Evolutionary conservation across 2,329 filamentous ascomycete genomes (phyloP), one percentile per base, ranked within the genome.

Genomic region (Penicillium fuscoglaucum): DNA sequence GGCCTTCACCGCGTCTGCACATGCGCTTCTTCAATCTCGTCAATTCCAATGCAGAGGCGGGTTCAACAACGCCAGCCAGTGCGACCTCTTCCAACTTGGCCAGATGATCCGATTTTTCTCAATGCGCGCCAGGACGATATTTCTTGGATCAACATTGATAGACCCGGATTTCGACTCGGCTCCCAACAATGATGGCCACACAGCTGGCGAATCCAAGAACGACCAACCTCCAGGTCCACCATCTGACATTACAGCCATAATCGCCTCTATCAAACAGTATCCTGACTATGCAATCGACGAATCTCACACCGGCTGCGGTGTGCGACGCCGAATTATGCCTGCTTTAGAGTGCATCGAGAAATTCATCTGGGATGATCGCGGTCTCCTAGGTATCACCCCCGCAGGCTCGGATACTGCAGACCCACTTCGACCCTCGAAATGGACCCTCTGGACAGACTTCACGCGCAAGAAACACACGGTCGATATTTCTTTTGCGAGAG

Each of bases 91-190:
- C 56, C 76, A 79, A 44, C 66, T 79, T 0, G 78, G 78, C 13
- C 75, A 79, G 61, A 78, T 78, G 69, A 68, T 73, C 21, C 74
- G 75, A 10, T 79, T 79, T 59, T 78, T 79, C 41, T 62, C 72
- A 6, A 60, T 76, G 33, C 72, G 76, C 35, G 72, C 76, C 35
- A 77, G 73, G 48, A 78, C 75, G 0, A 68, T 78, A 37, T 74
- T 76, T 37, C 43, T 79, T n/a, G 75, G 75, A 44, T 78, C 76
- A 17, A 76, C 66, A 6, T 50, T 78, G 19, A 66, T 77, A 24
- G 73, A 75, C 52, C 70, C 71, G 3, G 69, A 75, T 15, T 72
- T 73, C 41, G 60, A 57, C 19, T 55, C 55, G 3, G 63, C 64
- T 15, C 33, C 52, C 26, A 58, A 64, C 7, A 54, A 66, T n/a